Base-by-base conservation (phyloP, 2,329 filamentous ascomycete species). In the Aspergillus aculeatus region DNA sequence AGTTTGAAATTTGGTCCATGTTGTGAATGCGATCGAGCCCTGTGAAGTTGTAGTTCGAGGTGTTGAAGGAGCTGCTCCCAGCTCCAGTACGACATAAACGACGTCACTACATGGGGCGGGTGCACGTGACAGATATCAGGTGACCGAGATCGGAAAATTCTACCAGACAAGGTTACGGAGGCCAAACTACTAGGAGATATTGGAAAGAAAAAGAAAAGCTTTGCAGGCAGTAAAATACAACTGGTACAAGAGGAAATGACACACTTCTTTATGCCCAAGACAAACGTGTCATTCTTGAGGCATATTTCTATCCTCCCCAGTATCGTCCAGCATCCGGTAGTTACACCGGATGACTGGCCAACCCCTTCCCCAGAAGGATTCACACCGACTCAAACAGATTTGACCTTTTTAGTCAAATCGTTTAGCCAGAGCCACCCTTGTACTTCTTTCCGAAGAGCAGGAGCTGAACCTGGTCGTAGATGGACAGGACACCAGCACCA, bases 391-490 rank as follows among this genome's bases (percentile, higher is more conserved):
- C 44, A 62, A 63, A 58, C 63, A 55, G 54, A 56, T 62, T 61
- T 58, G 62, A 57, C 32, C 5, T 19, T 44, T 44, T 60, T 44
- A 65, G 63, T 64, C 62, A 67, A 68, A 32, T 51, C 60, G 65
- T 68, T 70, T 75, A 76, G 58, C 70, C 71, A 64, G 69, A 72
- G 62, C 72, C 71, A 63, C 57, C 57, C 66, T 73, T 69, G 60
- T 93, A 99, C 86, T 92, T 91, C 93, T 99, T 98, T 83, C 95
- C 95, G 91, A 99, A 99, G 83, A 99, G 84, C 82, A 99, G 83
- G 81, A 99, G 88, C 90, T 99, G 95, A 82, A 91, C 91, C 88
- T 98, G 94, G 83, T 99, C 95, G 86, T 99, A 99, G 92, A 99
- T 97, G 82, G 95, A 99, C 81, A 99, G 88, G 80, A 99, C 95